Conservation (phyloP, 768 basidiomycete species). For the Termitomyces sp. region DNA sequence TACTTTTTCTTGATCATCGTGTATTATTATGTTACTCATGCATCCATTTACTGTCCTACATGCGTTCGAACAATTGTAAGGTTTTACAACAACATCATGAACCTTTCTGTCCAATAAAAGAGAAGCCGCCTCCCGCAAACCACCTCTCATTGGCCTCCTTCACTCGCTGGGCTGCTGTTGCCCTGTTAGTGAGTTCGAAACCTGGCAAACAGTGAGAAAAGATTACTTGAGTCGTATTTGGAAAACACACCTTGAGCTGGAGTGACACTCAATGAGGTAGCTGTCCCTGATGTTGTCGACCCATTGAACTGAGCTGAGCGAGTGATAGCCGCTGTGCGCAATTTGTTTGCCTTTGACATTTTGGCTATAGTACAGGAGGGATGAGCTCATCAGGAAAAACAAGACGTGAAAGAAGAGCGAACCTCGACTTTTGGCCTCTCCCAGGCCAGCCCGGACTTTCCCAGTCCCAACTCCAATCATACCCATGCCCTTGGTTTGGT, state of each 20-base stretch:
- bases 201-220: constrained; percentile 40
- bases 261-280: constrained; percentile 90
- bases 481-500: constrained; percentile 96
- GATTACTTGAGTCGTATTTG: not conserved
- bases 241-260: constrained; percentile 79
- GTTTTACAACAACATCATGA: not conserved
- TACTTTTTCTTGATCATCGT: constrained; percentile 19
- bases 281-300: constrained; percentile 71
- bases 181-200: constrained; percentile 91
- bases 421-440: constrained; percentile 92
- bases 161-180: constrained; percentile 80
- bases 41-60: constrained; percentile 7
- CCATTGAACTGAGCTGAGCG: constrained; percentile 56
- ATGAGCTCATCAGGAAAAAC: not conserved
- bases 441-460: constrained; percentile 82
- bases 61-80: not conserved
- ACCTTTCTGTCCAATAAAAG: constrained; percentile 62
- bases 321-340: constrained; percentile 82
- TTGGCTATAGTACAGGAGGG: constrained; percentile 57
- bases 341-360: constrained; percentile 90
- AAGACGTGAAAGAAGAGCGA: constrained; percentile 18
- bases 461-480: constrained; percentile 92
- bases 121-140: constrained; percentile 87
- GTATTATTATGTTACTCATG: constrained; percentile 28
- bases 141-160: constrained; percentile 97